Evolutionary conservation across 495 filamentous ascomycete species (phyloP).

Genomic region (Elasticomyces elasticus): DNA sequence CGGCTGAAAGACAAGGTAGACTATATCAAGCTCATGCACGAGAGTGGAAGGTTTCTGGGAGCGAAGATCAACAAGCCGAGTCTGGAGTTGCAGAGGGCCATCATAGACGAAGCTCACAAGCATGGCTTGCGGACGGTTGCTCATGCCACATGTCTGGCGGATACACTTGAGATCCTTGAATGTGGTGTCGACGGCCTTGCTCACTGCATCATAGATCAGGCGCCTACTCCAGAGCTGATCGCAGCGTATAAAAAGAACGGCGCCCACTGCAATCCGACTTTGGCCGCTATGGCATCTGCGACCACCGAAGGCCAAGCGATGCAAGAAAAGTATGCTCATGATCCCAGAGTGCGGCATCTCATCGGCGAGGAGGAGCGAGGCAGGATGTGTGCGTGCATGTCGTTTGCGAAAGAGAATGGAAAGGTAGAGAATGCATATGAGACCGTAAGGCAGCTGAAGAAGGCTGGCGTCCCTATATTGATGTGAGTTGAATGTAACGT

Average conservation of each 20-base stretch:
- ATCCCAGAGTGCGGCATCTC: conserved; percentile 22
- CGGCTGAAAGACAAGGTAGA: conserved; percentile 23
- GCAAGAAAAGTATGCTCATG: conserved; percentile 29
- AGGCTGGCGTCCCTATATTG: conserved; percentile 27
- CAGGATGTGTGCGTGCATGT: conserved; percentile 28
- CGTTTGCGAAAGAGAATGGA: conserved; percentile 12
- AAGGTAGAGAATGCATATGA: conserved; percentile 29
- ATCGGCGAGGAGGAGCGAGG: conserved; percentile 23
- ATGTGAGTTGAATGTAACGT: no score
- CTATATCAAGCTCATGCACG: conserved; percentile 36
- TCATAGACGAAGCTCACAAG: conserved; percentile 28
- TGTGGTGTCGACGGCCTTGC: conserved; percentile 30
- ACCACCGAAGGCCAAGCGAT: conserved; percentile 28
- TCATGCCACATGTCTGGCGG: conserved; percentile 25
- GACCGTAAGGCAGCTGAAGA: conserved; percentile 27
- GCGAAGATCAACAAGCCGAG: conserved; percentile 23
- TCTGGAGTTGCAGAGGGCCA: conserved; percentile 27
- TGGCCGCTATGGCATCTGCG: conserved; percentile 25
- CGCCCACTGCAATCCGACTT: conserved; percentile 30
- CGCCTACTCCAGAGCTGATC: conserved; percentile 27
- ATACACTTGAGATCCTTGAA: conserved; percentile 28
- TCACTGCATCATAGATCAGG: conserved; percentile 28
- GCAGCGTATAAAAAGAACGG: conserved; percentile 30
- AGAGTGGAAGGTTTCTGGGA: conserved; percentile 26
- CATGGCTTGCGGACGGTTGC: conserved; percentile 27